Conservation (phyloP, 1,284 basidiomycete genomes). For the Trametes sp. region DNA sequence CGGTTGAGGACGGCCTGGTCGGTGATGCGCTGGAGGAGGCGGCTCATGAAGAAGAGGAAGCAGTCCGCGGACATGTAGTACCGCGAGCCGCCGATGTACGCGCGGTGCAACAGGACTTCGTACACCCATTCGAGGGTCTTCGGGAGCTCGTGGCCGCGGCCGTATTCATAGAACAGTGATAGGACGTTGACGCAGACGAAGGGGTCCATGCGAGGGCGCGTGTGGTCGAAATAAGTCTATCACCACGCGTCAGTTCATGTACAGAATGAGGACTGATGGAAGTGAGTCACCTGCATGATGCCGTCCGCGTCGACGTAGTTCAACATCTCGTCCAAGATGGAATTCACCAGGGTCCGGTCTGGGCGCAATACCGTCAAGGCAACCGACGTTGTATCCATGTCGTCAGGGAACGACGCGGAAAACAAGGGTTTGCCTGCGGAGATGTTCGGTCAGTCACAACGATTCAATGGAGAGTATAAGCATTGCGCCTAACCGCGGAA, state of each 20-base stretch:
- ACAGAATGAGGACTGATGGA: background rate
- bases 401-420: conserved; percentile 45
- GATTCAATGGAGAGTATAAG: background rate
- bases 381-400: conserved; percentile 61
- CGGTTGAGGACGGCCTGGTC: conserved; percentile 44
- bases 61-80: conserved; percentile 63
- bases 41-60: conserved; percentile 61
- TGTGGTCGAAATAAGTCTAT: conserved; percentile 62
- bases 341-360: conserved; percentile 45
- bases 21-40: conserved; percentile 49
- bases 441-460: background rate
- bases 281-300: conserved; percentile 51
- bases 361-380: conserved; percentile 51
- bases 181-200: conserved; percentile 61
- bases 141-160: conserved; percentile 54
- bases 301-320: conserved; percentile 56
- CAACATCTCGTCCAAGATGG: conserved; percentile 64
- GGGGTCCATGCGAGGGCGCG: conserved; percentile 59
- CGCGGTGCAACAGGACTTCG: conserved; percentile 57
- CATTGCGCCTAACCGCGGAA: conserved; percentile 48
- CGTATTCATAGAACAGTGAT: conserved; percentile 56
- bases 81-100: conserved; percentile 61
- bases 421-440: conserved; percentile 51
- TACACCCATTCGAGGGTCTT: conserved; percentile 59
- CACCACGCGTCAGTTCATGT: conserved; percentile 5